Conservation (phyloP, 2,329 filamentous ascomycete species). For the Macroventuria anomochaeta region DNA sequence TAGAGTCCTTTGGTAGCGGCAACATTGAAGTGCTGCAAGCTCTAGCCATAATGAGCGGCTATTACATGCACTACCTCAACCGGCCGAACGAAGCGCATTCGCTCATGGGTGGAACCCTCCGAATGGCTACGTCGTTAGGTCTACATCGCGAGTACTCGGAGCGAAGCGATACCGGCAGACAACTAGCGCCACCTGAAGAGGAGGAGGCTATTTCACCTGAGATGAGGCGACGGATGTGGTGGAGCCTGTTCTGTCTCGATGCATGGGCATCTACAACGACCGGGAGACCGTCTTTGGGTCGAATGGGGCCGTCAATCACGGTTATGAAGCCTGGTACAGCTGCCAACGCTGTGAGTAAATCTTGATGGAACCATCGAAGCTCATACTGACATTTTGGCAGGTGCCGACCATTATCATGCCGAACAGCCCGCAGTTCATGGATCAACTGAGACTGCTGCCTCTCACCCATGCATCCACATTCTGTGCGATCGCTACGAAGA, state of each 20-base stretch:
- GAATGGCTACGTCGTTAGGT: conserved; percentile 77
- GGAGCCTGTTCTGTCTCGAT: conserved; percentile 54
- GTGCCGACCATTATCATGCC: conserved; percentile 36
- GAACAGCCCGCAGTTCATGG: conserved; percentile 49
- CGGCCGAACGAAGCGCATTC: conserved; percentile 78
- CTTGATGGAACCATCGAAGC: not conserved
- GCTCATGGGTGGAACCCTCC: conserved; percentile 71
- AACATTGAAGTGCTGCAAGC: conserved; percentile 77
- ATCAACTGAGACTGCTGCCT: conserved; percentile 71
- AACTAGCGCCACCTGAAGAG: conserved; percentile 26
- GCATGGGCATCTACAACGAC: conserved; percentile 54
- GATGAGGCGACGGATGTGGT: conserved; percentile 53
- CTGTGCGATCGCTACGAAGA: conserved; percentile 77
- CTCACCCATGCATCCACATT: conserved; percentile 79
- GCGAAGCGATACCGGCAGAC: conserved; percentile 25
- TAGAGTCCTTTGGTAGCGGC: conserved; percentile 73
- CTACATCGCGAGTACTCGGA: conserved; percentile 69
- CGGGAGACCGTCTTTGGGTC: conserved; percentile 50
- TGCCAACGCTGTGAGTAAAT: conserved; percentile 36
- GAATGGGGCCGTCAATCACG: conserved; percentile 49
- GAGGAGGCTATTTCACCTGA: conserved; percentile 49
- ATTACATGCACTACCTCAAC: conserved; percentile 80
- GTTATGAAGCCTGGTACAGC: conserved; percentile 47
- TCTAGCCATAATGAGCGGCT: conserved; percentile 73
- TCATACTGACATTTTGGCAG: conserved; percentile 18